phyloP scores from a whole-genome alignment of 1,139 yeast genomes.

The Debaryomyces sp. region DNA sequence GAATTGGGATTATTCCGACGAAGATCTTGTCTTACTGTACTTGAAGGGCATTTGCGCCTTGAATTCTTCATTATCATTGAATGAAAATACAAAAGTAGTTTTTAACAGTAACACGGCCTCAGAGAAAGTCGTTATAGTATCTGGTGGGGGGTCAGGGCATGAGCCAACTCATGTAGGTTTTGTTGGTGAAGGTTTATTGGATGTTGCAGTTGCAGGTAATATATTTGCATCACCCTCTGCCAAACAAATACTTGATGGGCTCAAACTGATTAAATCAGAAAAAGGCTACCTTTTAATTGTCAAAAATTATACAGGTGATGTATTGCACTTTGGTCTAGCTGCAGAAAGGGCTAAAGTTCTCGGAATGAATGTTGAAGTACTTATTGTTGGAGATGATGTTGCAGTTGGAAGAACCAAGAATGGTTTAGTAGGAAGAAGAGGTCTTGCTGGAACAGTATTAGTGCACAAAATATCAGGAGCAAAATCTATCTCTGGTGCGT shows the following conservation, averaged over 20 bases:
- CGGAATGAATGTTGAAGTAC: conserved; percentile 13
- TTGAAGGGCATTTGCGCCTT: background rate
- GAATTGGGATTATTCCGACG: background rate
- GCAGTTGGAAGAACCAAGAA: conserved; percentile 43
- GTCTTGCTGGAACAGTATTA: conserved; percentile 41
- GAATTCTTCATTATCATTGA: background rate
- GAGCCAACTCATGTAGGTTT: conserved; percentile 40
- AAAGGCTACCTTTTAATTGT: conserved; percentile 12
- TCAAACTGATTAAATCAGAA: conserved; percentile 17
- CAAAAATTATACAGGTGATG: conserved; percentile 21
- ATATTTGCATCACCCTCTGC: conserved; percentile 39
- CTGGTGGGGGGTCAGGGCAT: conserved; percentile 38
- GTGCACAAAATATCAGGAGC: conserved; percentile 43
- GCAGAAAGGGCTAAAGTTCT: conserved; percentile 12
- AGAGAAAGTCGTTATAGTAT: background rate
- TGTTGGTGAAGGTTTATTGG: conserved; percentile 35
- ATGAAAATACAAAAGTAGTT: background rate
- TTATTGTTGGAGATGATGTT: conserved; percentile 36
- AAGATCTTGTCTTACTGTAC: background rate
- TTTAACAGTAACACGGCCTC: conserved; percentile 16
- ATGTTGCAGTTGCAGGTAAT: conserved; percentile 39
- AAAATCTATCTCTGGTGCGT: background rate
- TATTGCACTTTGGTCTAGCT: conserved; percentile 21
- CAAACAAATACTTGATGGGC: conserved; percentile 22
- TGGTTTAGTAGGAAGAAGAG: conserved; percentile 44